Evolutionary conservation across 768 basidiomycete genomes (phyloP), one percentile per base, ranked within the genome.

Genomic region (Thelephora ganbajun): DNA sequence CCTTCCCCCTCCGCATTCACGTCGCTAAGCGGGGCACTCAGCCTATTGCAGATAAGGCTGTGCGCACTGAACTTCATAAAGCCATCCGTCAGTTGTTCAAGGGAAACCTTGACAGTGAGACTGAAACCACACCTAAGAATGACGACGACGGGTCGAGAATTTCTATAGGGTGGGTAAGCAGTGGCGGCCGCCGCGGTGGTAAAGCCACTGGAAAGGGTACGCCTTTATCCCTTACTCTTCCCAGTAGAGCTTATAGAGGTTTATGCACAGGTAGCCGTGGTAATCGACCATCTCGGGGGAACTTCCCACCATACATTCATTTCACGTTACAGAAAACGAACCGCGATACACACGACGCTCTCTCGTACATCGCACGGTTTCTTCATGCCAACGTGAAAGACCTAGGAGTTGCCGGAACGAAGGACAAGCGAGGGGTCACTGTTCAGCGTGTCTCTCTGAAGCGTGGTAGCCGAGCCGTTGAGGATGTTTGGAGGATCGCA

Each of bases 241-340:
- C 26, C 26, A 9, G 26, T 30, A 30, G 26, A 30, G 26, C 4
- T 30, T 30, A 30, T 30, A 4, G 26, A 30, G 26, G 26, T 30
- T 4, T 30, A 30, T 30, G 9, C 45, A 30, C 23, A 45, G 51
- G 47, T 53, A 60, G 55, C 36, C 57, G 63, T 54, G 65, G 67
- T 18, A 69, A 69, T 46, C 72, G 73, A 36, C 57, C 67, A 20
- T 68, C 75, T 41, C 74, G 83, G 37, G 80, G 80, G 19, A 74
- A 71, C 19, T 84, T 77, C 53, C 85, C 85, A 49, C 85, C 83
- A 0, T 99, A 86, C 59, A 90, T 98, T 53, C 92, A 97, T 59
- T 96, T 98, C 62, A 96, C 89, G 1, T 67, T 99, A 33, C 92
- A 94, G 60, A 99, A 99, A 66, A 88, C 92, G 18, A 99, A 99